Evolutionary conservation across 768 basidiomycete genomes (phyloP).

Genomic region (Aureoboletus auriporus): DNA sequence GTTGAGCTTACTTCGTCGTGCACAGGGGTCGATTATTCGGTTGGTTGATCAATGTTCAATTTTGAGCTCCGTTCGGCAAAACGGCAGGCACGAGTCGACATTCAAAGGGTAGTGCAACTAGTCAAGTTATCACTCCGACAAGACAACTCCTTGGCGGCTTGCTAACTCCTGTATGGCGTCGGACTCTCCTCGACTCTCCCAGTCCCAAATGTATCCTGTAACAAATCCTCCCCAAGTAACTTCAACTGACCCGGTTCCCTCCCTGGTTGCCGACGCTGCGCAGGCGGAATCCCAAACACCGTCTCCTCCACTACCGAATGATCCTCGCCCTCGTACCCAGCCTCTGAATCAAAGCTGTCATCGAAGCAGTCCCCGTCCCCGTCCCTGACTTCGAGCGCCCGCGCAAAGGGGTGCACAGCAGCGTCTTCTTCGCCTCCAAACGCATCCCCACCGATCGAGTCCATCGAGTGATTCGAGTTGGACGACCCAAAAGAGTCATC

Average conservation of each 20-base stretch:
- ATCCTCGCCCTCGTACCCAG: slow-evolving; percentile 28
- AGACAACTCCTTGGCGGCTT: too few species aligned
- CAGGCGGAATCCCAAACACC: slow-evolving; percentile 65
- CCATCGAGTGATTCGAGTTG: slow-evolving; percentile 56
- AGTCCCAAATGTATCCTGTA: slow-evolving; percentile 58
- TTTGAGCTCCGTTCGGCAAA: too few species aligned
- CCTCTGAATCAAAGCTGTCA: slow-evolving; percentile 49
- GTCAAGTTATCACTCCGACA: too few species aligned
- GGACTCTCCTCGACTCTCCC: slow-evolving; percentile 62
- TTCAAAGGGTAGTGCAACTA: too few species aligned
- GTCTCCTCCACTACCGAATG: slow-evolving; percentile 49
- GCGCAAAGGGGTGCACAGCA: slow-evolving; percentile 60
- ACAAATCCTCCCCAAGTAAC: slow-evolving; percentile 59
- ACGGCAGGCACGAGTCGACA: too few species aligned
- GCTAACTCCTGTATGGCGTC: slow-evolving; percentile 42
- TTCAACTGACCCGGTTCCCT: slow-evolving; percentile 35
- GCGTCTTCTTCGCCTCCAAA: slow-evolving; percentile 34
- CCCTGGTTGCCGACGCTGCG: slow-evolving; percentile 34
- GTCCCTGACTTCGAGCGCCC: slow-evolving; percentile 27
- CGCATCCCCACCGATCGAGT: slow-evolving; percentile 48
- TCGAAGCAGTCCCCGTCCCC: slow-evolving; percentile 46
- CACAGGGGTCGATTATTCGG: too few species aligned
- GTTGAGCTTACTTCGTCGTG: too few species aligned
- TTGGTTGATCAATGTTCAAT: too few species aligned
- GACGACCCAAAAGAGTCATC: slow-evolving; percentile 41